Evolutionary conservation across 2,329 filamentous ascomycete genomes (phyloP), one percentile per base, ranked within the genome.

Genomic region (Rhynchosporium agropyri): DNA sequence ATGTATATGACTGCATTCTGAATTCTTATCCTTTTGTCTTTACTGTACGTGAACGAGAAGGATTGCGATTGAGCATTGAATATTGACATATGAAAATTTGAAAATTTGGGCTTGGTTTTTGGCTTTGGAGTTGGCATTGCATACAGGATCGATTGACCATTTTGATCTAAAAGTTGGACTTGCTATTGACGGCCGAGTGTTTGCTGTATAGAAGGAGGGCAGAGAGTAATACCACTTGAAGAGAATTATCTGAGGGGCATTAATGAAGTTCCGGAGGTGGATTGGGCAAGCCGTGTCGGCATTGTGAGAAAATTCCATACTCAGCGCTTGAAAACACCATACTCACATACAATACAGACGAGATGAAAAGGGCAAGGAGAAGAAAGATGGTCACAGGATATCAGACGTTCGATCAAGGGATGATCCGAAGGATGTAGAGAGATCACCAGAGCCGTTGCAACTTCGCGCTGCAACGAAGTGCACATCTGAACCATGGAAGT

Each of bases 211-310:
- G 45, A 45, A 45, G 50, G 48, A 46, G 33, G 55, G 48, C 31
- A 55, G 13, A 13, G 31, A 6, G 2, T 31, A 42, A 20, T 20
- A 33, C 20, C n/a, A 28, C 3, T 40, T 46, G 31, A 43, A 31
- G 36, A 48, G 42, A 20, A 51, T 31, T 38, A 31, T 28, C 38
- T 48, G 38, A 49, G 50, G 26, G 36, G 43, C 10, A 58, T 45
- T 45, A 31, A 63, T 63, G 61, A 63, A 56, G 61, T 63, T 50
- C 61, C 56, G 49, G 31, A 29, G 55, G 26, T 63, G 61, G 61
- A 51, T 63, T 42, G 55, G 50, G 20, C 50, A 53, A 53, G 61
- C 61, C 55, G 61, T 63, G 40, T 46, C 56, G 55, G 61, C 61
- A 36, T 38, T 63, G 61, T 59, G 29, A 48, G 61, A 9, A 46